Evolutionary conservation across 352 stramenopile species (phyloP).

Genomic region (Pythium monospermum): DNA sequence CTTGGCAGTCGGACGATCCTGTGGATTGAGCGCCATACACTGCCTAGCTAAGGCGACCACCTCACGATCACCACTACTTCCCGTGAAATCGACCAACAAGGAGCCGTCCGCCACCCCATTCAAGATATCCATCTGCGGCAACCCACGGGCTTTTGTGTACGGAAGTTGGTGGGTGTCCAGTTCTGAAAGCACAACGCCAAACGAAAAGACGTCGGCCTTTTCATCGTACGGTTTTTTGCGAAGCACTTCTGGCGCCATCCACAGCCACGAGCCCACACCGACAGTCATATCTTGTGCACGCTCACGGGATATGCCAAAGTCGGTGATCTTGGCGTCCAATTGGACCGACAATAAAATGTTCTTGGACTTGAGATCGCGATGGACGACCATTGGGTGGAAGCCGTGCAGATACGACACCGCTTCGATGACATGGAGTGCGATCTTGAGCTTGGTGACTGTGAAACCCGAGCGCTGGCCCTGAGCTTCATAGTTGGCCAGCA

Average conservation of each 20-base stretch:
- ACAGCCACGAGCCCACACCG: background rate
- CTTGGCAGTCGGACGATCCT: too few species aligned
- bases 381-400: background rate
- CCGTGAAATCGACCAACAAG: too few species aligned
- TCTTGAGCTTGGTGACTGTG: slow-evolving; percentile 14
- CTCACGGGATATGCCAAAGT: background rate
- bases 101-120: too few species aligned
- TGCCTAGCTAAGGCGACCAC: too few species aligned
- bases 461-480: background rate
- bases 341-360: slow-evolving; percentile 11
- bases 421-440: slow-evolving; percentile 9
- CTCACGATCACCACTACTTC: too few species aligned
- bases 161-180: background rate
- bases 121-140: too few species aligned
- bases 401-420: slow-evolving; percentile 6
- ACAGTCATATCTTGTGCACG: background rate
- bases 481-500: slow-evolving; percentile 1
- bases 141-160: too few species aligned
- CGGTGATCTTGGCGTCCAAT: slow-evolving; percentile 5
- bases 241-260: slow-evolving; percentile 10
- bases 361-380: slow-evolving; percentile 12
- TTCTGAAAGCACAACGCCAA: slow-evolving; percentile 1
- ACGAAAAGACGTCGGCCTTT: slow-evolving; percentile 11
- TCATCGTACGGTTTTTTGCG: slow-evolving; percentile 4
- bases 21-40: too few species aligned